phyloP scores from a whole-genome alignment of 2,329 filamentous ascomycete species.

The Cladosporium sp. region DNA sequence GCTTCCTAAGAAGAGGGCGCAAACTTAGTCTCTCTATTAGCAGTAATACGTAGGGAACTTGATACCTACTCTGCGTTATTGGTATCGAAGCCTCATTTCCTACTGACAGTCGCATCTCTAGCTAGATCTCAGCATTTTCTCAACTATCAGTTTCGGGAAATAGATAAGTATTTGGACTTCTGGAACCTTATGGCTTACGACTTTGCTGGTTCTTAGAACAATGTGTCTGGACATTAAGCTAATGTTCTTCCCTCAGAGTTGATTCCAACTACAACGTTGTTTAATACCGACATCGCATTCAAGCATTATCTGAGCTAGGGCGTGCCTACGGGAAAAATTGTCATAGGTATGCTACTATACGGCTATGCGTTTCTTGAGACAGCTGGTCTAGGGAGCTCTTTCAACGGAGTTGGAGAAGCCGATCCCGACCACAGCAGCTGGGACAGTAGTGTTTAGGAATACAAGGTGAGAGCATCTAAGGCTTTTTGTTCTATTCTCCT shows the following conservation, averaged over 20 bases:
- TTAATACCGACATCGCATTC: conserved; percentile 70
- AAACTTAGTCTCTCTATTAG: conserved; percentile 40
- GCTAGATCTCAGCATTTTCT: conserved; percentile 43
- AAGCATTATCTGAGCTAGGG: conserved; percentile 62
- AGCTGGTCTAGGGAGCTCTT: conserved; percentile 68
- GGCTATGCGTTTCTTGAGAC: conserved; percentile 80
- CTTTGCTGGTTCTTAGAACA: conserved; percentile 74
- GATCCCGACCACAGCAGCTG: conserved; percentile 55
- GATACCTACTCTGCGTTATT: conserved; percentile 41
- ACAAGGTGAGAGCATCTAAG: conserved; percentile 22
- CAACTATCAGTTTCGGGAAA: conserved; percentile 40
- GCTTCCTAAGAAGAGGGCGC: conserved; percentile 38
- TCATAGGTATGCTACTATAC: conserved; percentile 91
- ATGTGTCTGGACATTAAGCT: conserved; percentile 69
- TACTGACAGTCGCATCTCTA: conserved; percentile 45
- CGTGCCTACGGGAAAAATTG: conserved; percentile 68
- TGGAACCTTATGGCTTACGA: conserved; percentile 53
- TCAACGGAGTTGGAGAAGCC: conserved; percentile 67
- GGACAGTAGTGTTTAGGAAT: conserved; percentile 71
- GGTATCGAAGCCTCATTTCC: conserved; percentile 39
- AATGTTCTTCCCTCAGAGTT: conserved; percentile 65
- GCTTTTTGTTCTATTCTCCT: too few species aligned
- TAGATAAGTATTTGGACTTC: conserved; percentile 45
- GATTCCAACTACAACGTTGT: conserved; percentile 69
- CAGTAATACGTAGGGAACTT: conserved; percentile 38